phyloP scores from a whole-genome alignment of 805 yeast genomes.

The Cyberlindnera galapagoensis region DNA sequence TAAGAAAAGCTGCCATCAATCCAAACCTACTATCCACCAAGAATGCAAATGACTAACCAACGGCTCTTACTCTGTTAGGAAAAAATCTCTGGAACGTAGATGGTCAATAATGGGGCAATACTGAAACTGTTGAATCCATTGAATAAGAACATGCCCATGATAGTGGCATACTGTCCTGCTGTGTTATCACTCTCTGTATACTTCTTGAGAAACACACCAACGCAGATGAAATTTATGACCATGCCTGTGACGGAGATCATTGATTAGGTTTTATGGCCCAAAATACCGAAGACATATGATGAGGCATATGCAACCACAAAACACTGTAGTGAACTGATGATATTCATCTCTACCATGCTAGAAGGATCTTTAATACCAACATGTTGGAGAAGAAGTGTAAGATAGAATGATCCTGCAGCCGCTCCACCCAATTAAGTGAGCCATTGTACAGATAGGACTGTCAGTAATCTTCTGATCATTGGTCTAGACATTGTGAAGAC shows the following conservation, averaged over 20 bases:
- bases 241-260: slow-evolving; percentile 7
- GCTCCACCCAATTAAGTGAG: slow-evolving; percentile 13
- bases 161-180: slow-evolving; percentile 12
- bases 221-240: slow-evolving; percentile 8
- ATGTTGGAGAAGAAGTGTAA: slow-evolving; percentile 8
- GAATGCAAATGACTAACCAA: slow-evolving; percentile 4
- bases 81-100: slow-evolving; percentile 9
- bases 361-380: slow-evolving; percentile 36
- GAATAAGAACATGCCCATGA: slow-evolving; percentile 14
- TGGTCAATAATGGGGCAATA: slow-evolving; percentile 9
- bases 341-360: slow-evolving; percentile 35
- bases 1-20: slow-evolving; percentile 7
- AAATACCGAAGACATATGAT: slow-evolving; percentile 6
- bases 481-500: slow-evolving; percentile 6
- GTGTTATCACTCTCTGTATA: slow-evolving; percentile 4
- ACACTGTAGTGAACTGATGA: slow-evolving; percentile 9
- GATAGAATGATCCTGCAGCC: slow-evolving; percentile 10
- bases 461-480: slow-evolving; percentile 8
- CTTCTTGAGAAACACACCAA: slow-evolving; percentile 11
- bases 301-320: slow-evolving; percentile 4
- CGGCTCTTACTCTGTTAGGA: slow-evolving; percentile 7
- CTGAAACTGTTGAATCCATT: slow-evolving; percentile 12
- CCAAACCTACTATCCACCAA: slow-evolving; percentile 13
- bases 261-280: slow-evolving; percentile 10
- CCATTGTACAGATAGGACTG: slow-evolving; percentile 7